These are phyloP conservation scores for Vanrija sp. DNA, from an alignment of 1,284 basidiomycete species.

Conservation along the genomic window DNA sequence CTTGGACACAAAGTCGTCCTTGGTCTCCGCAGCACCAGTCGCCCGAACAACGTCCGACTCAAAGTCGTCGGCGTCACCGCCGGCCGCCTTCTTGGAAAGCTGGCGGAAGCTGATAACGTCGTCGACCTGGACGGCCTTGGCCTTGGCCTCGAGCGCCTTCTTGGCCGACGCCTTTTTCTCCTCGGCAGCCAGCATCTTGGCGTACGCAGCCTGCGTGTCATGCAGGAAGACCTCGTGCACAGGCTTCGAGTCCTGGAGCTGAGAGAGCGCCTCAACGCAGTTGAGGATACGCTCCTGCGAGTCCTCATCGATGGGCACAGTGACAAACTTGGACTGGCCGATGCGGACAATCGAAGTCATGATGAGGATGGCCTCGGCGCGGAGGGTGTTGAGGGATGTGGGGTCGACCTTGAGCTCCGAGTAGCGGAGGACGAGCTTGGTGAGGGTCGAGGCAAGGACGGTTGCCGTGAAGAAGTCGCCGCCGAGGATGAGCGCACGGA, in stretches of 20 bases:
- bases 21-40: slow-evolving; percentile 75
- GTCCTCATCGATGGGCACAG: slow-evolving; percentile 94
- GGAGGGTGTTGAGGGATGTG: slow-evolving; percentile 64
- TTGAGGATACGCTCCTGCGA: slow-evolving; percentile 94
- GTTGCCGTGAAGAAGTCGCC: slow-evolving; percentile 97
- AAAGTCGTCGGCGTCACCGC: slow-evolving; percentile 73
- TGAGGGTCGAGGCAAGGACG: slow-evolving; percentile 81
- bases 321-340: slow-evolving; percentile 92
- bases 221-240: slow-evolving; percentile 84
- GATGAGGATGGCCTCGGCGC: slow-evolving; percentile 96
- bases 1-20: slow-evolving; percentile 96
- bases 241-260: slow-evolving; percentile 60
- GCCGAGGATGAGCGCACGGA: slow-evolving; percentile 83
- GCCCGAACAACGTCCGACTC: slow-evolving; percentile 82
- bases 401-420: slow-evolving; percentile 60
- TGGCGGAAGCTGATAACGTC: slow-evolving; percentile 90
- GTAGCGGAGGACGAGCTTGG: slow-evolving; percentile 86
- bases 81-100: slow-evolving; percentile 82
- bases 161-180: slow-evolving; percentile 88
- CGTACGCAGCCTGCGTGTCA: slow-evolving; percentile 89
- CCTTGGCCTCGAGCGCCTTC: slow-evolving; percentile 74
- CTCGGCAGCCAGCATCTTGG: slow-evolving; percentile 88
- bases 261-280: slow-evolving; percentile 85
- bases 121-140: slow-evolving; percentile 78
- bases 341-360: slow-evolving; percentile 97